These are phyloP conservation scores for Xylaria sp. DNA, from an alignment of 2,329 filamentous ascomycete species.

Conservation along the genomic window DNA sequence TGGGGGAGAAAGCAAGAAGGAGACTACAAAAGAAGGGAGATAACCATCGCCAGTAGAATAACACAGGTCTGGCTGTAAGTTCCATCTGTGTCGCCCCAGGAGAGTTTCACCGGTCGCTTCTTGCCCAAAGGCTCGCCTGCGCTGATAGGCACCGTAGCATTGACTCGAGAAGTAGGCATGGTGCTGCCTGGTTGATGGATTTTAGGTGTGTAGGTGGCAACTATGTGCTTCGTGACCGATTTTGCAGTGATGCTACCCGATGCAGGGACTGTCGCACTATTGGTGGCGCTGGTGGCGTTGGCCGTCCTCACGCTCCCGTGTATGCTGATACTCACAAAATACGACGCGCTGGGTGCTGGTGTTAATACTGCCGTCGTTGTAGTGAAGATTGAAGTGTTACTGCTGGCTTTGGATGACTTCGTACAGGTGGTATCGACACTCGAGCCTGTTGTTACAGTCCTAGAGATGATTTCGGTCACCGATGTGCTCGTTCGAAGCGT, in stretches of 20 bases:
- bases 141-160: constrained; percentile 7
- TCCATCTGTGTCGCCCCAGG: constrained; percentile 19
- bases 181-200: background rate
- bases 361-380: background rate
- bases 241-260: background rate
- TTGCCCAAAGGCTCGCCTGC: constrained; percentile 13
- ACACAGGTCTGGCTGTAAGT: constrained; percentile 23
- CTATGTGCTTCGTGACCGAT: background rate
- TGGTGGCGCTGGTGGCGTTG: constrained; percentile 12
- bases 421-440: constrained; percentile 17
- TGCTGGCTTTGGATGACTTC: background rate
- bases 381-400: background rate
- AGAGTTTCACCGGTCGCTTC: constrained; percentile 11
- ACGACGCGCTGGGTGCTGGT: background rate
- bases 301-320: background rate
- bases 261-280: background rate
- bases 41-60: constrained; percentile 31
- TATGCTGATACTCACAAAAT: constrained; percentile 1
- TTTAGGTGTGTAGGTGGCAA: background rate
- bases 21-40: constrained; percentile 21
- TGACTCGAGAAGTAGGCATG: background rate
- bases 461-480: background rate
- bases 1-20: constrained; percentile 14
- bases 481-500: background rate
- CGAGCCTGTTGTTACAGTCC: background rate